Conservation (phyloP, 352 stramenopile genomes). For the Pythium apleroticum region DNA sequence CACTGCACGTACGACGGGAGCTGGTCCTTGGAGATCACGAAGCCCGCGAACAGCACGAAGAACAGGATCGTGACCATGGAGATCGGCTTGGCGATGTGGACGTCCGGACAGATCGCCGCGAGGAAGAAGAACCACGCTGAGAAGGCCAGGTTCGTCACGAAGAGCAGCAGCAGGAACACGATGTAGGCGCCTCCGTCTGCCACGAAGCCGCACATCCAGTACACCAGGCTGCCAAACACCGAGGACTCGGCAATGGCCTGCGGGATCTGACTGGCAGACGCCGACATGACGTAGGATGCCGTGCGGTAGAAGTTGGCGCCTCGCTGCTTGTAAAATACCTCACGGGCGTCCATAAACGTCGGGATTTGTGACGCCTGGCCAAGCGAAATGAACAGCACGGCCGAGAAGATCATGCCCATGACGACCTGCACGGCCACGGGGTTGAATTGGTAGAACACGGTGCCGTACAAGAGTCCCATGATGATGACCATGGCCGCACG, state of each 20-base stretch:
- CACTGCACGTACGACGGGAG: constrained; percentile 42
- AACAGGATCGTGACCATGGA: constrained; percentile 29
- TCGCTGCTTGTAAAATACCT: constrained; percentile 71
- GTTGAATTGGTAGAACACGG: constrained; percentile 30
- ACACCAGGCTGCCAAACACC: constrained; percentile 32
- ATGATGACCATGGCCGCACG: constrained; percentile 32
- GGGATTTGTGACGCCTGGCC: constrained; percentile 57
- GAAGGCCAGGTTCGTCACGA: constrained; percentile 40
- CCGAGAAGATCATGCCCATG: constrained; percentile 41
- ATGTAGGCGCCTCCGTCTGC: constrained; percentile 39
- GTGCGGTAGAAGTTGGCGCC: constrained; percentile 69
- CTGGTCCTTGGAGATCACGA: constrained; percentile 30
- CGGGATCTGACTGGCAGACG: constrained; percentile 39
- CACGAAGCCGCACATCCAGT: constrained; percentile 6
- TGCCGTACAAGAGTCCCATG: constrained; percentile 28
- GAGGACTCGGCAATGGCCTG: constrained; percentile 39
- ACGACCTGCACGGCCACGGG: constrained; percentile 27
- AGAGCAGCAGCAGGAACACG: constrained; percentile 55
- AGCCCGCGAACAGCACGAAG: constrained; percentile 39
- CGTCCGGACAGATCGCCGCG: constrained; percentile 19
- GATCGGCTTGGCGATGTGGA: constrained; percentile 28
- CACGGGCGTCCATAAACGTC: constrained; percentile 46
- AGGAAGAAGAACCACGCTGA: constrained; percentile 35
- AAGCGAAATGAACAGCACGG: constrained; percentile 15
- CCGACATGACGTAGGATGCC: constrained; percentile 57